Conservation (phyloP, 2,329 filamentous ascomycete genomes). For the Plectosphaerella sp. region DNA sequence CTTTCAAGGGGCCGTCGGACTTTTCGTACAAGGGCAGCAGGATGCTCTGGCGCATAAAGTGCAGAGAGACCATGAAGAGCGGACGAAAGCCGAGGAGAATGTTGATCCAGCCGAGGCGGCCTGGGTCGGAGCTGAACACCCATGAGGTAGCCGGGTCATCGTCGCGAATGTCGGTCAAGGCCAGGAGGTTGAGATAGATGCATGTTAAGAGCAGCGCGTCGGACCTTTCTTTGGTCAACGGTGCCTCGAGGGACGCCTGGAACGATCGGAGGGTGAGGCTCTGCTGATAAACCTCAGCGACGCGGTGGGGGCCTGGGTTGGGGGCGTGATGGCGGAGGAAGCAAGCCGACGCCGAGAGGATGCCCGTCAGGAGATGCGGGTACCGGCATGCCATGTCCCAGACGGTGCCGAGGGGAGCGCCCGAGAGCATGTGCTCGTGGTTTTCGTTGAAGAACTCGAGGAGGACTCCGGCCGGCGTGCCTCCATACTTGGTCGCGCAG, state of each 20-base stretch:
- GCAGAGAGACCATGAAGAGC: conserved; percentile 13
- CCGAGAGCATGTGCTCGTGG: conserved; percentile 8
- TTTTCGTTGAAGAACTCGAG: conserved; percentile 11
- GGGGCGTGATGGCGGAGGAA: conserved; percentile 14
- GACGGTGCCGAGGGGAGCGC: conserved; percentile 4
- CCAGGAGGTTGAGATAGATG: conserved; percentile 17
- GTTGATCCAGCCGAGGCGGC: conserved; percentile 16
- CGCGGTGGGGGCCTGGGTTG: conserved; percentile 1
- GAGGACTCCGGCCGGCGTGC: conserved; percentile 12
- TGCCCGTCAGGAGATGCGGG: conserved; percentile 15
- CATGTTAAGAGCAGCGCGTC: background rate
- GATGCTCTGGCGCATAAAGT: conserved; percentile 12
- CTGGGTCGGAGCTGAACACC: conserved; percentile 12
- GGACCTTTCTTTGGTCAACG: conserved; percentile 12
- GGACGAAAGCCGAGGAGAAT: conserved; percentile 17
- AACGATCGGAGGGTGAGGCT: conserved; percentile 14
- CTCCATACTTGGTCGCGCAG: conserved; percentile 6
- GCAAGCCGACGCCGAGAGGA: conserved; percentile 17
- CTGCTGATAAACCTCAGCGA: conserved; percentile 18
- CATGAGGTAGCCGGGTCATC: conserved; percentile 12
- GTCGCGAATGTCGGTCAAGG: conserved; percentile 12
- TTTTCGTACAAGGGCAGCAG: conserved; percentile 10
- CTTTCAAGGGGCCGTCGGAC: background rate
- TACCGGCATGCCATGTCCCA: conserved; percentile 5
- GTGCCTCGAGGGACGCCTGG: conserved; percentile 12